Evolutionary conservation across 129 eudicot genomes (phyloP).

Genomic region (sunflower (Helianthus annuus)): DNA sequence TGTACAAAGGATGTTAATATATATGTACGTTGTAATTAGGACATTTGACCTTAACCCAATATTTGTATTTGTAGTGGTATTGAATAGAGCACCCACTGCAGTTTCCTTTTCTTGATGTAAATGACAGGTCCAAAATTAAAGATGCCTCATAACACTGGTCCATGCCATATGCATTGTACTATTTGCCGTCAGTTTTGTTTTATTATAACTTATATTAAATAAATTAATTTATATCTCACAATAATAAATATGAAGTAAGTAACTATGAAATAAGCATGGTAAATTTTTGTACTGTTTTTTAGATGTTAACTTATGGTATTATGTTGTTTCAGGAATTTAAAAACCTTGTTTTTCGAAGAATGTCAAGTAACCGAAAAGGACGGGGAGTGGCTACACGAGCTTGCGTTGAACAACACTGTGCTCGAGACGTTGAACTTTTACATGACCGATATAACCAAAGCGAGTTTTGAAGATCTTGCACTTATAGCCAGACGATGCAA

Average conservation of each 20-base stretch:
- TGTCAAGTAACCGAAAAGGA: constrained; percentile 54
- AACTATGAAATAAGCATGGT: background rate
- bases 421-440: constrained; percentile 75
- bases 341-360: constrained; percentile 68
- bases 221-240: too few species aligned
- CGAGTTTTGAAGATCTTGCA: constrained; percentile 60
- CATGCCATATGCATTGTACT: background rate
- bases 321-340: constrained; percentile 52
- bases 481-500: constrained; percentile 67
- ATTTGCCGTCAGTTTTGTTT: background rate
- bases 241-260: too few species aligned
- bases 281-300: background rate
- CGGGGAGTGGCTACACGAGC: constrained; percentile 79
- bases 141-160: background rate
- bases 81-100: background rate
- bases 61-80: background rate
- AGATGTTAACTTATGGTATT: background rate
- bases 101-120: background rate
- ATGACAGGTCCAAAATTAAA: constrained; percentile 5
- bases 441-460: constrained; percentile 59
- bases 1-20: constrained; percentile 1
- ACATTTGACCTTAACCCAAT: constrained; percentile 8
- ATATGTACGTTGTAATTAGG: constrained; percentile 6
- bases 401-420: constrained; percentile 64
- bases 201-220: too few species aligned